Evolutionary conservation across 148 eudicot genomes (phyloP), one percentile per base, ranked within the genome.

Genomic region (Linanthus parryae): DNA sequence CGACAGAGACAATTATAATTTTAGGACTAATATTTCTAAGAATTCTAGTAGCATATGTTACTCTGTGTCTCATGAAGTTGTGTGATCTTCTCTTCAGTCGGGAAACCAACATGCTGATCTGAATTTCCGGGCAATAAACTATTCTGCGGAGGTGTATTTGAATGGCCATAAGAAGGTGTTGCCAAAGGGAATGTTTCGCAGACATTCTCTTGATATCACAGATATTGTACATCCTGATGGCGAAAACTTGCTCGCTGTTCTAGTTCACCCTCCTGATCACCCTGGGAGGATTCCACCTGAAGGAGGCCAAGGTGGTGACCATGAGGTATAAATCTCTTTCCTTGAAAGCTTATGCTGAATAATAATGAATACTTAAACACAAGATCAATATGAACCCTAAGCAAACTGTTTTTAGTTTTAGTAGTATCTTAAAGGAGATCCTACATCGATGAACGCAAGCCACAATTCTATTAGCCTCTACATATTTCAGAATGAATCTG

Each of bases 261-360:
- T 92, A 36, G 88, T 92, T 75, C 63, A 87, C 59, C 98, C 98
- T 67, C 98, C 98, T 68, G 98, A 92, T 69, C 90, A 92, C 66
- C 98, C 98, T 36, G 98, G 98, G 21, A 77, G 15, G 55, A 92
- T 92, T 49, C 98, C 96, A 19, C 68, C 85, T 9, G 48, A 75
- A 31, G 98, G 98, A 21, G 98, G 98, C 42, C 98, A 92, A 70
- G 98, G 98, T 34, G 98, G 98, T 58, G 98, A 91, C 72, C 98
- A 91, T 52, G 90, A 87, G 96, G 98, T 83, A 77, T 8, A 5
- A 21, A 24, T 7, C 17, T 45, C 9, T 36, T 18, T 5, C 18
- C 40, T 27, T 54, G 19, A n/a, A n/a, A n/a, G n/a, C n/a, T n/a
- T n/a, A n/a, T n/a, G n/a, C n/a, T n/a, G n/a, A n/a, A n/a, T n/a